Base-by-base conservation (phyloP, 805 yeast genomes). In the Zygoascus flipseniorum region DNA sequence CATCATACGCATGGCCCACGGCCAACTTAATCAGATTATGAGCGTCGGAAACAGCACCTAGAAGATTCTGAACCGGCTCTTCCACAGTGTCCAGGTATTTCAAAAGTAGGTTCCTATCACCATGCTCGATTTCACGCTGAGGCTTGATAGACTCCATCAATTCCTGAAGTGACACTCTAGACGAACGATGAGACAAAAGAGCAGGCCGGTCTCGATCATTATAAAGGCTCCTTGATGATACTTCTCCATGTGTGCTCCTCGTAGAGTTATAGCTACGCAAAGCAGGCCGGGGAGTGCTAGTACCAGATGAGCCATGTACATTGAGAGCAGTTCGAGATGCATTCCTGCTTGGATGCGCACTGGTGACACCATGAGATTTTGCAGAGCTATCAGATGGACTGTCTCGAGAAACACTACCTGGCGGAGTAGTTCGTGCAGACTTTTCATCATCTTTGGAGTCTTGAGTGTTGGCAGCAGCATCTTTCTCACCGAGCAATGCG, bases 1-100 rank as follows among this genome's bases (percentile, higher is more conserved):
- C 78, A 61, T 76, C 78, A 53, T 74, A 76, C 2, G 71, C 66
- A 51, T 69, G 62, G 1, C 74, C 70, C 5, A 76, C 56, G 1
- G 69, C 60, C 0, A 64, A 37, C 46, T 72, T 74, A 8, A 71
- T 58, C 8, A 64, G 47, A 45, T 65, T 62, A 8, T 76, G 50
- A 18, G 71, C 60, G 35, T 69, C 65, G 31, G 75, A 66, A 19
- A 75, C 54, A 9, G 62, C 59, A 42, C 58, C 57, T 52, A 70
- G 71, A n/a, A 76, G 63, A 2, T 64, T 57, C 44, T 59, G 60
- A 4, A 76, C 65, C 0, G 75, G 72, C 0, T 42, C 56, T 37
- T 60, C 57, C 13, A 74, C 63, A 32, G 67, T 62, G 1, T 56
- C 50, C 23, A 76, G 52, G 10, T 74, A 66, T 4, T 56, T 55